These are phyloP conservation scores for Cystobasidium pallidum DNA, from an alignment of 1,284 basidiomycete genomes.

Conservation along the genomic window DNA sequence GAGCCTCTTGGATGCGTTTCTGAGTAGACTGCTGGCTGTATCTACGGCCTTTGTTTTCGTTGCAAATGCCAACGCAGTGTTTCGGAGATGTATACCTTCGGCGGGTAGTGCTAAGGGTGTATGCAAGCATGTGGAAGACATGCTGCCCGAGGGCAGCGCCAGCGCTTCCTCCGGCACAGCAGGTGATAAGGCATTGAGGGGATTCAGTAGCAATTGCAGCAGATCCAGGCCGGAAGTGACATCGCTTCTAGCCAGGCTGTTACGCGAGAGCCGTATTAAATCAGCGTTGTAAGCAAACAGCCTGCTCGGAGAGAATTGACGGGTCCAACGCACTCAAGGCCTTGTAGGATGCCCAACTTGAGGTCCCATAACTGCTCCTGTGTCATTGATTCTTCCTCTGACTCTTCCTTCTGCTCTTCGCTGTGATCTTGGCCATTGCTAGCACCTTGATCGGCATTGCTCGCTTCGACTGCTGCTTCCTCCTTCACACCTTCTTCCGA, in stretches of 20 bases:
- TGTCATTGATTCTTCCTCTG: slow-evolving; percentile 23
- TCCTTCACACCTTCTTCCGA: neutral
- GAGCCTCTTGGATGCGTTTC: slow-evolving; percentile 25
- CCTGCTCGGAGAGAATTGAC: neutral
- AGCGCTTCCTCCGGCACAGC: slow-evolving; percentile 41
- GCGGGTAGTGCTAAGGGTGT: slow-evolving; percentile 18
- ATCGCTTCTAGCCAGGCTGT: slow-evolving; percentile 38
- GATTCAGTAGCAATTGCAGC: slow-evolving; percentile 38
- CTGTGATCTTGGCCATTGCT: neutral
- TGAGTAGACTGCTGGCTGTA: slow-evolving; percentile 25
- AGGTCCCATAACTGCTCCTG: slow-evolving; percentile 43
- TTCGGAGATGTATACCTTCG: slow-evolving; percentile 14
- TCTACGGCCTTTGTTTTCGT: slow-evolving; percentile 25
- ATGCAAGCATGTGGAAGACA: slow-evolving; percentile 19
- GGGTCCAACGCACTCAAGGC: slow-evolving; percentile 25
- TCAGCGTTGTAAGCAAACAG: neutral
- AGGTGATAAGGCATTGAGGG: slow-evolving; percentile 37
- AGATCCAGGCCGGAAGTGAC: slow-evolving; percentile 38
- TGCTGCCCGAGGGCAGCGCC: slow-evolving; percentile 27
- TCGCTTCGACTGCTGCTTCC: neutral
- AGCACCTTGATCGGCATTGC: neutral
- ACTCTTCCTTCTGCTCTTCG: slow-evolving; percentile 7
- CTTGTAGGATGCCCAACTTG: slow-evolving; percentile 36
- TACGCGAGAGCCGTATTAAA: neutral
- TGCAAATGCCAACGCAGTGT: slow-evolving; percentile 24